These are phyloP conservation scores for Gossypium thurberi DNA, from an alignment of 345 rosid species.

Conservation along the genomic window DNA sequence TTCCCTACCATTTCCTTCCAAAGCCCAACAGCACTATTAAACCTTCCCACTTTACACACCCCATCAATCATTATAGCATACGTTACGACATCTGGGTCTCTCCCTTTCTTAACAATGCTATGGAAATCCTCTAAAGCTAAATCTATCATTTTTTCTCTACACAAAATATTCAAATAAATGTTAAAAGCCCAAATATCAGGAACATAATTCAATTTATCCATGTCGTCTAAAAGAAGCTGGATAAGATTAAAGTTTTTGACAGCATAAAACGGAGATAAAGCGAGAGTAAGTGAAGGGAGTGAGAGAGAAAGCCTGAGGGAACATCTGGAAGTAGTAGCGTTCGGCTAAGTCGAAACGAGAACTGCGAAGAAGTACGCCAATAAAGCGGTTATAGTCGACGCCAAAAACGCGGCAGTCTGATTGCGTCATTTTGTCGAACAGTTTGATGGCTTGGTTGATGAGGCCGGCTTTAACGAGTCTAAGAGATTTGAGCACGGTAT, in stretches of 20 bases:
- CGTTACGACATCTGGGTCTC: constrained; percentile 76
- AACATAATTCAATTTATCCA: constrained; percentile 54
- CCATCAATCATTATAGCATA: constrained; percentile 67
- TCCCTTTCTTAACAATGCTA: constrained; percentile 49
- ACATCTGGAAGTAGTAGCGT: constrained; percentile 50
- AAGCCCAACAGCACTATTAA: constrained; percentile 43
- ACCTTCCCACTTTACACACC: constrained; percentile 44
- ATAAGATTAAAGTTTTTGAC: constrained; percentile 46
- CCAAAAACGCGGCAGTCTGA: constrained; percentile 69
- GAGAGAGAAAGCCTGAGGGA: constrained; percentile 64
- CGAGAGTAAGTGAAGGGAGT: constrained; percentile 79
- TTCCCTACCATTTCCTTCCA: constrained; percentile 61
- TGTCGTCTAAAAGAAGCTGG: constrained; percentile 51
- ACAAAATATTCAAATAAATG: constrained; percentile 63
- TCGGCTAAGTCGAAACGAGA: constrained; percentile 70
- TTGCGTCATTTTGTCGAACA: constrained; percentile 90
- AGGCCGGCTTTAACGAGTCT: constrained; percentile 58
- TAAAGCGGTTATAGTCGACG: constrained; percentile 77
- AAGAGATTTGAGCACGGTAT: constrained; percentile 62
- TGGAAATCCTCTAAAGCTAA: constrained; percentile 55
- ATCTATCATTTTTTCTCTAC: constrained; percentile 40
- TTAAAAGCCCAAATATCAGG: constrained; percentile 87
- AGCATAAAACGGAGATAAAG: constrained; percentile 77
- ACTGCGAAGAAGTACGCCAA: constrained; percentile 61
- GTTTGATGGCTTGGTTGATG: constrained; percentile 63